These are phyloP conservation scores for Ochromonas danica DNA, from an alignment of 108 stramenopile genomes.

Conservation along the genomic window DNA sequence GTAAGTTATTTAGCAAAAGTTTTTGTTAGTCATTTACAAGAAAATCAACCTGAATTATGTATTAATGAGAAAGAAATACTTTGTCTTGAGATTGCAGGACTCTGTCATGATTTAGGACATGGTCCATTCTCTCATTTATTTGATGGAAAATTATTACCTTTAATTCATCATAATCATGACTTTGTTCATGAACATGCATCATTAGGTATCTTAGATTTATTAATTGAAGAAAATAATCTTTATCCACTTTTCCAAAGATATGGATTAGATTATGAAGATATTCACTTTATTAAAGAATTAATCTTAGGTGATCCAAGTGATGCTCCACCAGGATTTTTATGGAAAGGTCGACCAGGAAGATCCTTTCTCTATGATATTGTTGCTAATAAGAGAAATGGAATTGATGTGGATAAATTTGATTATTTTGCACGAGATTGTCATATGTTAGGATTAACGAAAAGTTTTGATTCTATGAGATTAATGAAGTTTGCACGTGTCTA, in stretches of 20 bases:
- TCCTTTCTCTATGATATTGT: slow-evolving; percentile 35
- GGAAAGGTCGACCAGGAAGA: slow-evolving; percentile 28
- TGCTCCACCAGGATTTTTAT: slow-evolving; percentile 22
- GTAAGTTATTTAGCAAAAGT: slow-evolving; percentile 2
- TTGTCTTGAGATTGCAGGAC: slow-evolving; percentile 26
- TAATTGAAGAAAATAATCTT: slow-evolving; percentile 29
- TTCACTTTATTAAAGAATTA: slow-evolving; percentile 38
- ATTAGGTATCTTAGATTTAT: slow-evolving; percentile 10
- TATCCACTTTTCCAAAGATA: background rate
- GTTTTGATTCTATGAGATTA: slow-evolving; percentile 17
- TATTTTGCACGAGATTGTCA: slow-evolving; percentile 34
- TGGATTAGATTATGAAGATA: background rate
- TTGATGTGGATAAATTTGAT: slow-evolving; percentile 37
- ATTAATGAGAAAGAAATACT: slow-evolving; percentile 1
- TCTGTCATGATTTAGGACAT: slow-evolving; percentile 34
- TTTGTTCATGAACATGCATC: slow-evolving; percentile 30
- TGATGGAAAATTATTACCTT: slow-evolving; percentile 21
- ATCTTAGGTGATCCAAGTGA: slow-evolving; percentile 28
- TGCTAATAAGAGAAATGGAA: slow-evolving; percentile 33
- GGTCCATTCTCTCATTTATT: slow-evolving; percentile 34
- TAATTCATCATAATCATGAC: background rate
- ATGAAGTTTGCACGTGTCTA: slow-evolving; percentile 21
- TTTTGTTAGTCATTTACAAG: background rate
- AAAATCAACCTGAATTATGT: slow-evolving; percentile 21
- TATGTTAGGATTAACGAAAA: slow-evolving; percentile 17